Base-by-base conservation (phyloP, 164 flowering plant genomes). In the Dillenia suffruticosa region DNA sequence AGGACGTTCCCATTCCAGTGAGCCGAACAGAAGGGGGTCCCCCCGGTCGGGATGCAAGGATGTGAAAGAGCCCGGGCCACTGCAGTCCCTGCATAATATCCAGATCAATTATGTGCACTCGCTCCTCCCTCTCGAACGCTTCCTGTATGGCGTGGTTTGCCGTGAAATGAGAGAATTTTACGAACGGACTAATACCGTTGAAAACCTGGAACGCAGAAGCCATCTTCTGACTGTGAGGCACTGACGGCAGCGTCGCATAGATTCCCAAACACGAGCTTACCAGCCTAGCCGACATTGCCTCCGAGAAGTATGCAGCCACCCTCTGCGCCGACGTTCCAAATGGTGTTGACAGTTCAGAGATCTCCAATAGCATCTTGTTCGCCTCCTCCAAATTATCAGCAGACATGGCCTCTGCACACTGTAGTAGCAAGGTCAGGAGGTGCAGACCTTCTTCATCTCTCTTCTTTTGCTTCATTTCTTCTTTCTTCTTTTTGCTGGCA, bases 51-150 rank as follows among this genome's bases (percentile, higher is more conserved):
- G 97, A 89, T 0, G 97, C 99, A 10, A 95, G 73, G 52, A 91
- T 92, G 66, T 91, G 97, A 45, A 95, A 95, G 13, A 95, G 76
- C 0, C 97, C 97, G 0, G 99, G 99, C 97, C 99, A 95, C 57
- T 95, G 97, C 11, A 95, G 71, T 2, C 99, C 99, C 63, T 95
- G 97, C 97, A 91, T 95, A 51, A 95, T 92, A 68, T 95, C 99
- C 3, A 92, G 87, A 61, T 95, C 97, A 59, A 95, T 88, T 32
- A 95, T 92, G 72, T 95, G 99, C 49, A 95, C 96, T 62, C 94
- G 74, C 50, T 92, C 96, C 71, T 95, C 99, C 61, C 94, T 71
- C 68, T 92, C 97, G 56, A 95, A 90, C 0, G 97, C 99, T 64
- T 92, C 97, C 40, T 92, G 97, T 8, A 92, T 92, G 7, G 96